phyloP scores from a whole-genome alignment of 352 stramenopile genomes.

The Phytophthora tentaculata region DNA sequence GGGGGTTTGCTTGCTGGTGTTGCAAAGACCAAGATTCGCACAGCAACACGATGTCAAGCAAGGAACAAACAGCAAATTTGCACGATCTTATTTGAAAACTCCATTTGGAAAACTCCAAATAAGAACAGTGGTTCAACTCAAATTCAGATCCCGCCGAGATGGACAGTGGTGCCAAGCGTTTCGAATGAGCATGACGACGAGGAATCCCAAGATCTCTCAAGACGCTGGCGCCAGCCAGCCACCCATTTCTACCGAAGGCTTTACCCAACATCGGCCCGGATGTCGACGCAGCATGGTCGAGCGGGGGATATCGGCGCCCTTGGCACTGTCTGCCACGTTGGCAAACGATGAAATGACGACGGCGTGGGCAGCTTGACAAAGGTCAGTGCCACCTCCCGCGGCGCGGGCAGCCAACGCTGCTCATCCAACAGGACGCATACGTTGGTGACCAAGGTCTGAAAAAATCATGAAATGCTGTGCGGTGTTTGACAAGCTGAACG shows the following conservation, averaged over 20 bases:
- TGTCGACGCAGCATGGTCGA: constrained; percentile 20
- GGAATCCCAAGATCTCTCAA: background rate
- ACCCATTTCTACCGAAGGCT: constrained; percentile 2
- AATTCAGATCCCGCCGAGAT: constrained; percentile 12
- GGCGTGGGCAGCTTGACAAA: background rate
- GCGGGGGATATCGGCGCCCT: background rate
- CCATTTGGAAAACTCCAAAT: background rate
- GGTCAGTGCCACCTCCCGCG: background rate
- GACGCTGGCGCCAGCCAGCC: constrained; percentile 17
- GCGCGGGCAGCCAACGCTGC: background rate
- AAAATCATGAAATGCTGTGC: background rate
- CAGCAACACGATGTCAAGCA: constrained; percentile 1
- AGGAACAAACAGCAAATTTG: background rate
- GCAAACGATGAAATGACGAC: constrained; percentile 15
- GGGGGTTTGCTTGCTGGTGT: constrained; percentile 19
- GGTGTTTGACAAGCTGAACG: background rate
- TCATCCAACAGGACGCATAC: constrained; percentile 25
- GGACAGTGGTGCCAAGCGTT: constrained; percentile 18
- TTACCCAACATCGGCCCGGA: constrained; percentile 10
- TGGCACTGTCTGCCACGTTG: background rate
- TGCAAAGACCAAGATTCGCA: constrained; percentile 19
- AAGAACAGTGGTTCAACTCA: background rate
- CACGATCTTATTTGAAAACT: background rate
- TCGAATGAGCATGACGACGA: constrained; percentile 26
- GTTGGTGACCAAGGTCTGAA: constrained; percentile 13